Percentiles rank a stretch among this genome's conserved stretches.
These are phyloP conservation scores for Dothistroma septosporum DNA, from an alignment of 2,329 filamentous ascomycete genomes.

Conservation along the genomic window DNA sequence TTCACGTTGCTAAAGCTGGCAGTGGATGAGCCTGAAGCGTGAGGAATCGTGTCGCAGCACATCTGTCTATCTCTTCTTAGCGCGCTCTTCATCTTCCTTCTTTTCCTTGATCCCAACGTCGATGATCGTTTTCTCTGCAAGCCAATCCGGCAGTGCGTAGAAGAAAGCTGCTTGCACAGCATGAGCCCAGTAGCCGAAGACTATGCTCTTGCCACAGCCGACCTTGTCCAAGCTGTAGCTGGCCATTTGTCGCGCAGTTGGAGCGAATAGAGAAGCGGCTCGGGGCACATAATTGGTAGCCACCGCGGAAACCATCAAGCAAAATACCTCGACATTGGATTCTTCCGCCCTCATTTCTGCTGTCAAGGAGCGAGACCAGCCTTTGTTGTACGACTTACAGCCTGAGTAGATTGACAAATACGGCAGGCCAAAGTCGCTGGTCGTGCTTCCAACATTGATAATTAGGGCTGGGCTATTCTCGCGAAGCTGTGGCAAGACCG, in stretches of 20 bases:
- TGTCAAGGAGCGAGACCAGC: conserved; percentile 39
- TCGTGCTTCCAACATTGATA: conserved; percentile 49
- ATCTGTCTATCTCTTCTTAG: conserved; percentile 1
- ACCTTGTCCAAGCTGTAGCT: conserved; percentile 19
- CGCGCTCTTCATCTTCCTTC: conserved; percentile 10
- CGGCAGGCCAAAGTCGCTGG: conserved; percentile 44
- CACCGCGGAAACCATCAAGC: conserved; percentile 16
- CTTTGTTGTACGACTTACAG: conserved; percentile 46
- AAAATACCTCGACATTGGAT: conserved; percentile 37
- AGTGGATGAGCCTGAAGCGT: background rate
- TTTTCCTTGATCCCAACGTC: conserved; percentile 13
- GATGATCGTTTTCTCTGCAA: conserved; percentile 10
- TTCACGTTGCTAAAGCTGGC: background rate
- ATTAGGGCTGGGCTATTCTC: conserved; percentile 45
- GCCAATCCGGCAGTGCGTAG: conserved; percentile 16
- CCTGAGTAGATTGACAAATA: conserved; percentile 46
- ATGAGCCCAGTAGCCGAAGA: conserved; percentile 29
- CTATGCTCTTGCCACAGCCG: conserved; percentile 21
- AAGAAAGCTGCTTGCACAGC: conserved; percentile 23
- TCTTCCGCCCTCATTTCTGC: conserved; percentile 43
- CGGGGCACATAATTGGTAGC: conserved; percentile 18
- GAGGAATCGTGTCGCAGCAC: background rate
- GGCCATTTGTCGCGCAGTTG: conserved; percentile 21
- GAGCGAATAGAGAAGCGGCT: conserved; percentile 14
- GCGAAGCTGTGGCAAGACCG: conserved; percentile 45